Percentiles rank a stretch among this genome's conserved stretches.
Conservation (phyloP, 148 eudicot species). For the Diospyros lotus region DNA sequence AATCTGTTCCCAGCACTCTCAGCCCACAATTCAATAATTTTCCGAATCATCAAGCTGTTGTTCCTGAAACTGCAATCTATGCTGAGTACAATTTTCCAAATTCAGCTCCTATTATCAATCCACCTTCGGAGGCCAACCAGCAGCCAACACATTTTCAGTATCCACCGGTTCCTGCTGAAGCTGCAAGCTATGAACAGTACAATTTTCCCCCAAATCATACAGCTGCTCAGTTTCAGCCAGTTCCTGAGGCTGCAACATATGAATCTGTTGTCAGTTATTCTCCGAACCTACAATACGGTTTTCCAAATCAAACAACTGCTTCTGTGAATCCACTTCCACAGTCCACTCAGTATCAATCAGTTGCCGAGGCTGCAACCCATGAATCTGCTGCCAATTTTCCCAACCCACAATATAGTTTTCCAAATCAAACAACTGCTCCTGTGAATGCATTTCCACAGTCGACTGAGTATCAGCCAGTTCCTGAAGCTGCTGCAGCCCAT, state of each 20-base stretch:
- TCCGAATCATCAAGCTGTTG: neutral
- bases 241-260: neutral
- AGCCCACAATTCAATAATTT: neutral
- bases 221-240: neutral
- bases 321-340: neutral
- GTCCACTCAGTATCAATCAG: neutral
- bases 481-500: neutral
- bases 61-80: neutral
- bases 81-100: neutral
- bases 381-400: neutral
- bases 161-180: neutral
- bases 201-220: neutral
- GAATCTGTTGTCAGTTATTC: neutral
- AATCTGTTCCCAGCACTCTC: neutral
- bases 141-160: too few relatives aligned
- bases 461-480: neutral
- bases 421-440: neutral
- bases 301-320: too few relatives aligned
- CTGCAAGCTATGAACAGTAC: neutral
- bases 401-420: neutral
- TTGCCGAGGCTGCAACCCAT: neutral
- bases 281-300: neutral
- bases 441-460: neutral
- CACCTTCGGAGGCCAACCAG: too few relatives aligned
- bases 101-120: too few relatives aligned